Evolutionary conservation across 139 green algal species (phyloP).

Genomic region (Auxenochlorella protothecoides): DNA sequence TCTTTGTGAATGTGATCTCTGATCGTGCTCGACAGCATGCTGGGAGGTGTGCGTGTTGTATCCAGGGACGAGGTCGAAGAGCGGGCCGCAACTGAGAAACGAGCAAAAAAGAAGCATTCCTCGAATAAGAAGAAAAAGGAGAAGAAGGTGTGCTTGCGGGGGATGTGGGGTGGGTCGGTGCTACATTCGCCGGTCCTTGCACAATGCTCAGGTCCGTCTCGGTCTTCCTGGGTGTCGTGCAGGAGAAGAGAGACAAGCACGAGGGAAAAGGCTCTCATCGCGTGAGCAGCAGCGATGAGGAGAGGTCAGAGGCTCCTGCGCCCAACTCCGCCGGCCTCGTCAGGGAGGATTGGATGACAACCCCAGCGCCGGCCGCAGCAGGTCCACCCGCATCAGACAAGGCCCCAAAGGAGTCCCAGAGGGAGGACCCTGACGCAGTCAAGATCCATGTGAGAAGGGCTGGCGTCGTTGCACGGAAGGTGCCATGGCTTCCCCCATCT

Average conservation of each 20-base stretch:
- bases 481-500: background rate
- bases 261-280: background rate
- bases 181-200: background rate
- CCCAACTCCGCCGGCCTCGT: background rate
- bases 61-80: background rate
- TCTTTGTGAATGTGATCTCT: too few relatives aligned
- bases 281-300: background rate
- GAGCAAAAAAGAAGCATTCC: slow-evolving; percentile 14
- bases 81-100: slow-evolving; percentile 10
- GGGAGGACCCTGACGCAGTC: slow-evolving; percentile 5
- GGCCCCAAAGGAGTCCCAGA: background rate
- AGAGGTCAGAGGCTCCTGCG: background rate
- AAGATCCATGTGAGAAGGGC: slow-evolving; percentile 8
- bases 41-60: background rate
- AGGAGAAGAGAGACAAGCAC: slow-evolving; percentile 21
- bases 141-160: slow-evolving; percentile 22
- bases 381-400: background rate
- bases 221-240: background rate
- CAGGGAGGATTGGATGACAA: slow-evolving; percentile 71
- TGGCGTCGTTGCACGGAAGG: background rate
- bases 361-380: slow-evolving; percentile 25
- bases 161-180: background rate
- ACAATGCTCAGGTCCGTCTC: too few relatives aligned
- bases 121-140: slow-evolving; percentile 29
- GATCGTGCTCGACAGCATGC: background rate